Evolutionary conservation across 2,329 filamentous ascomycete species (phyloP), one percentile per base, ranked within the genome.

Genomic region (Trichophyton benhamiae): DNA sequence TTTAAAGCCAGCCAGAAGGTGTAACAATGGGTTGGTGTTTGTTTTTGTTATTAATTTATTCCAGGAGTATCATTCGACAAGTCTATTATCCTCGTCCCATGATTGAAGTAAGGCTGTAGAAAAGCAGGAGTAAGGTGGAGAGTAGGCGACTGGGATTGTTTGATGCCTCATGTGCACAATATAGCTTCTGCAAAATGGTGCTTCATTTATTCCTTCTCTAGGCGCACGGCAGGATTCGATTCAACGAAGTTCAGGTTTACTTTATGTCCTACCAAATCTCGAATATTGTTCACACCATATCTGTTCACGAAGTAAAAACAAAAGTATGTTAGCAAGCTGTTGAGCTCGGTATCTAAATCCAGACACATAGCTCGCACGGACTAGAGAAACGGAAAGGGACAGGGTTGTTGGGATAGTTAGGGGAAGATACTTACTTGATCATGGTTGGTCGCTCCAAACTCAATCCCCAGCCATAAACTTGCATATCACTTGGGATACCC

Each of bases 361-460:
- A 3, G 17, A 9, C 17, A 41, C 30, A 59, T 52, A 15, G 27
- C 52, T 44, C 52, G 52, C 52, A 52, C 9, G 49, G 17, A 60
- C 46, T 20, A 17, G 27, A 25, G 38, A 25, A 44, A n/a, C 1
- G 41, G 41, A 74, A 68, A 3, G 9, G 9, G 33, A 13, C 11
- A 9, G 33, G 33, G 33, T 3, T 11, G 33, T 13, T 38, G 11
- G 3, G 33, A 38, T 38, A 13, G 11, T 38, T 38, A 38, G 33
- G 27, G 27, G 33, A 13, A 13, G 13, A 13, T 4, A 78, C 82
- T 74, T 79, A 95, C 82, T 95, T 94, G 78, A 96, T 96, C 94
- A 97, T 99, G 9, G 94, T 97, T 62, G 94, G 94, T 69, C 94
- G 79, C 80, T 99, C 94, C 72, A 99, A 76, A 74, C 85, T 89